Evolutionary conservation across 2,329 filamentous ascomycete genomes (phyloP).

Genomic region (Paracoccidioides brasiliensis): DNA sequence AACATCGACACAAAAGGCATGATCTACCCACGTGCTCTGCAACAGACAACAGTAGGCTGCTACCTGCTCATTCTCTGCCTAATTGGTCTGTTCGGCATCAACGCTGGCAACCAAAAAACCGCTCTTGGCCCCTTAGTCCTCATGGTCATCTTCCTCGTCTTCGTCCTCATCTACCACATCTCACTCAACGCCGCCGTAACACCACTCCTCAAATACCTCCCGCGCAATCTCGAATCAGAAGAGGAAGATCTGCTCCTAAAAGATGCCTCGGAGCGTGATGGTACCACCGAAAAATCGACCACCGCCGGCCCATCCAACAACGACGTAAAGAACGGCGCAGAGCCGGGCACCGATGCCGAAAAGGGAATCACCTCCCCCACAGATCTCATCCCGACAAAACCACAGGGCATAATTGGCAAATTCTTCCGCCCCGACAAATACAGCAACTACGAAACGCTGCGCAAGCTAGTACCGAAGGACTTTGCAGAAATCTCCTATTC

Average conservation of each 20-base stretch:
- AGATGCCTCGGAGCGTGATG: constrained; percentile 7
- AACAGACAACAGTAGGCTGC: constrained; percentile 71
- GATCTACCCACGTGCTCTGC: constrained; percentile 73
- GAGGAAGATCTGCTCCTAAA: constrained; percentile 31
- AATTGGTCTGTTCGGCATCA: constrained; percentile 70
- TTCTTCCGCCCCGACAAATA: constrained; percentile 71
- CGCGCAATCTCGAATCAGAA: constrained; percentile 54
- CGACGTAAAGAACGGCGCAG: neutral
- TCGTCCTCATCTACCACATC: constrained; percentile 64
- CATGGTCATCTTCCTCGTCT: constrained; percentile 63
- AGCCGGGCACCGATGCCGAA: constrained; percentile 15
- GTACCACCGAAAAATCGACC: neutral
- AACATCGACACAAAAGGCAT: constrained; percentile 77
- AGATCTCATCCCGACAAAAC: constrained; percentile 17
- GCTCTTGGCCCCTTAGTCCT: constrained; percentile 57
- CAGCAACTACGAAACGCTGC: constrained; percentile 57
- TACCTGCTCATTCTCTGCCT: constrained; percentile 75
- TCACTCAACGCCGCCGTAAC: constrained; percentile 57
- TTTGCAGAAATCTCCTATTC: constrained; percentile 47
- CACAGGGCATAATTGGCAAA: constrained; percentile 26
- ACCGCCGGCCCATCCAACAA: neutral
- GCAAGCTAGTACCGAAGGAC: constrained; percentile 51
- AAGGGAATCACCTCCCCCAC: constrained; percentile 16
- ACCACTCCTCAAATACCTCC: constrained; percentile 66
- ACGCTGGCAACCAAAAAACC: constrained; percentile 46